Evolutionary conservation across 441 rosid species (phyloP), one percentile per base, ranked within the genome.

Genomic region (Adansonia grandidieri): DNA sequence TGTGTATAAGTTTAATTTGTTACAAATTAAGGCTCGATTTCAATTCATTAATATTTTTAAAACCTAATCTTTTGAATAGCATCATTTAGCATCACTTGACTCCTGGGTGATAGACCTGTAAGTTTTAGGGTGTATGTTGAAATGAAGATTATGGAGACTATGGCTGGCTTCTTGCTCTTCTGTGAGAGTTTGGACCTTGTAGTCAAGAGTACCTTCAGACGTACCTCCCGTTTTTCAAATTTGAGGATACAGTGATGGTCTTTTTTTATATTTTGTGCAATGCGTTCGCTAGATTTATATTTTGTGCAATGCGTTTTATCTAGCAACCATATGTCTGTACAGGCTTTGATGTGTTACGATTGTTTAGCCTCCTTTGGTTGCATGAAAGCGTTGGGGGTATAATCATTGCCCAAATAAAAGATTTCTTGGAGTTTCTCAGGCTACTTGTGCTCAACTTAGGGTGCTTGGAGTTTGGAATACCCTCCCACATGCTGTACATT

Each of bases 401-500:
- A 15, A 28, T 48, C 28, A 57, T 56, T 81, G 85, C 82, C 74
- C 8, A 78, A 2, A 77, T 74, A 28, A 77, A 82, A 20, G 10
- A 48, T 56, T 56, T 37, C n/a, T 28, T 44, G 82, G 84, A 84
- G 84, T 79, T 83, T 84, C 78, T 81, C 82, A 71, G 85, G 87
- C 82, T 83, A 76, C 77, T 73, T 82, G 81, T 67, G 76, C 78
- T 74, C 13, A 48, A 37, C 6, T 19, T 40, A 17, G 65, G 61
- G 75, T 70, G 78, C 77, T 74, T 78, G 84, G 86, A 80, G 85
- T 83, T 85, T 78, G 84, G 86, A 81, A 84, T 83, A 70, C 65
- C 15, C 80, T 81, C 78, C 75, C 28, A 81, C 81, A 71, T 84
- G 6, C n/a, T 13, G 8, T 10, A 9, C 8, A 17, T 11, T 76